These are phyloP conservation scores for Gnaphalium uliginosum DNA, from an alignment of 129 eudicot species.

Conservation along the genomic window DNA sequence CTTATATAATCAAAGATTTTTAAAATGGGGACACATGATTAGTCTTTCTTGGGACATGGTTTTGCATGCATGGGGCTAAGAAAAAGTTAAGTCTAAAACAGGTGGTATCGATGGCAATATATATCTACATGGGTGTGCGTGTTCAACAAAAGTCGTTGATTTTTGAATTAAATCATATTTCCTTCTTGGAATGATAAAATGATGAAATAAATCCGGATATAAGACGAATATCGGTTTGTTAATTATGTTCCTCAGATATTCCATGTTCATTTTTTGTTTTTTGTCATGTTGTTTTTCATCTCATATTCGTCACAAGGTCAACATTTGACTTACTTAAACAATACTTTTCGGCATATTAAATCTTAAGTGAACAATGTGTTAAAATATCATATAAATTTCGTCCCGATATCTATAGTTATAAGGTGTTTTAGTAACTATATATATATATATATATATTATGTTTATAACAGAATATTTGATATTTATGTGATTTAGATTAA, in stretches of 20 bases:
- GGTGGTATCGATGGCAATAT: conserved; percentile 8
- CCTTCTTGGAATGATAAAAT: conserved; percentile 15
- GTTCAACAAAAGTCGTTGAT: conserved; percentile 41
- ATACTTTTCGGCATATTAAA: background rate
- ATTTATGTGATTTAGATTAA: conserved; percentile 22
- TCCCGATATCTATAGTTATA: no score
- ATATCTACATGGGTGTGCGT: conserved; percentile 46
- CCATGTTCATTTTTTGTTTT: conserved; percentile 4
- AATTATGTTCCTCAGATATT: background rate
- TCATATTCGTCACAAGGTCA: conserved; percentile 1
- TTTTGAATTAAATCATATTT: conserved; percentile 5
- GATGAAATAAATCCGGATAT: background rate
- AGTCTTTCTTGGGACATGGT: conserved; percentile 24
- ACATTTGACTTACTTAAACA: background rate
- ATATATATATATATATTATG: no score
- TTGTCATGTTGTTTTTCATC: background rate
- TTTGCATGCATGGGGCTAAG: conserved; percentile 33
- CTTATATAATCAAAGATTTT: background rate
- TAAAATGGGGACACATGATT: background rate
- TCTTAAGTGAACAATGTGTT: background rate
- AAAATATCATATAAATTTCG: no score
- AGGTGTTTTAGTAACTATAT: no score
- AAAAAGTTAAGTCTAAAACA: conserved; percentile 22
- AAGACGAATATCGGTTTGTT: conserved; percentile 6
- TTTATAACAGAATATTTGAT: conserved; percentile 10